These are phyloP conservation scores for Lasiodiplodia gonubiensis DNA, from an alignment of 2,329 filamentous ascomycete genomes.

Conservation along the genomic window DNA sequence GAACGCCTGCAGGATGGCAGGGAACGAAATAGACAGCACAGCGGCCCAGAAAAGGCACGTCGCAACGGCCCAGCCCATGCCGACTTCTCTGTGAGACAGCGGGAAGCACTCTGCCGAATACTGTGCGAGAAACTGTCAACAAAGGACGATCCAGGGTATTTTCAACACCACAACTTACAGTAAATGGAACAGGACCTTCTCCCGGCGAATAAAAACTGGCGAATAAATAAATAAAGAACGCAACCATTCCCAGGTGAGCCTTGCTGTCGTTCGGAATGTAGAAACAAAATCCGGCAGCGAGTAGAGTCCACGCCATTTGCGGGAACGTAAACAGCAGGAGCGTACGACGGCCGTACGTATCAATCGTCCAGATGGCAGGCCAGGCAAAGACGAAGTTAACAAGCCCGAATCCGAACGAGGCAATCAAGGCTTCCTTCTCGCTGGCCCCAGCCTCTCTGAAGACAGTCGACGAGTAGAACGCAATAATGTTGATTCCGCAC, in stretches of 20 bases:
- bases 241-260: slow-evolving; percentile 41
- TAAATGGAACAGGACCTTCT: no score
- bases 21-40: slow-evolving; percentile 48
- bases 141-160: no score
- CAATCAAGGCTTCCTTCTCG: slow-evolving; percentile 38
- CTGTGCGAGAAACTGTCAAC: no score
- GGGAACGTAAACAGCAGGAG: slow-evolving; percentile 55
- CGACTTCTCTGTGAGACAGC: slow-evolving; percentile 44
- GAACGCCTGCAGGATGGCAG: slow-evolving; percentile 43
- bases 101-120: slow-evolving; percentile 53
- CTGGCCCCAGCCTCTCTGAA: slow-evolving; percentile 36
- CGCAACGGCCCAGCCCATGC: slow-evolving; percentile 50
- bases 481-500: slow-evolving; percentile 41
- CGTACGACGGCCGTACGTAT: slow-evolving; percentile 47
- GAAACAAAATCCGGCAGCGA: slow-evolving; percentile 54
- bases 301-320: slow-evolving; percentile 56
- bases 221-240: slow-evolving; percentile 56
- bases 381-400: slow-evolving; percentile 55
- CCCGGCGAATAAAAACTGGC: slow-evolving; percentile 58
- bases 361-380: slow-evolving; percentile 54
- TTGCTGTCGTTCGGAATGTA: slow-evolving; percentile 39
- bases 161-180: no score
- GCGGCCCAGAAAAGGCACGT: slow-evolving; percentile 50
- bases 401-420: slow-evolving; percentile 52
- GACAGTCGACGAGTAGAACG: slow-evolving; percentile 34